Conservation (phyloP, 2,329 filamentous ascomycete genomes). For the Fonsecaea erecta region DNA sequence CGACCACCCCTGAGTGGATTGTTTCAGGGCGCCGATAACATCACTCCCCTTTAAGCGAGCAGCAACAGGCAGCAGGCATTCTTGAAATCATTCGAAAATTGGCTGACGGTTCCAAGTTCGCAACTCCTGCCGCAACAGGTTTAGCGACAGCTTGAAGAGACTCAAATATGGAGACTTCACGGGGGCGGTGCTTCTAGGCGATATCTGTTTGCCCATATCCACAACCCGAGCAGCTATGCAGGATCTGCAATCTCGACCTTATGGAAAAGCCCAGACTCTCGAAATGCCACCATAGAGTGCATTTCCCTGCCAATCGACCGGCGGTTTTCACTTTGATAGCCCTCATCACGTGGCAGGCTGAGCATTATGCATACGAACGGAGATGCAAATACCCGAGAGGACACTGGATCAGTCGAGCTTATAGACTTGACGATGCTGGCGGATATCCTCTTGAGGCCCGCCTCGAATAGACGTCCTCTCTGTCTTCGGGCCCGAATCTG, state of each 20-base stretch:
- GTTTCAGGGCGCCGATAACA: constrained; percentile 2
- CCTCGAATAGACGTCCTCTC: background rate
- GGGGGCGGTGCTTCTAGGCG: background rate
- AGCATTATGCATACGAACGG: background rate
- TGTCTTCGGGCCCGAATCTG: background rate
- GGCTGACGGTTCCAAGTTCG: background rate
- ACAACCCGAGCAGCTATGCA: background rate
- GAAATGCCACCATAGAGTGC: background rate
- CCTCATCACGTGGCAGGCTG: background rate
- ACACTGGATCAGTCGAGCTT: background rate
- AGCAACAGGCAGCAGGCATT: background rate
- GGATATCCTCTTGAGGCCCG: background rate
- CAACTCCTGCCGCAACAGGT: constrained; percentile 6
- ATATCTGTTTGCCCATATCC: background rate
- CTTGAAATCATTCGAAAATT: constrained; percentile 8
- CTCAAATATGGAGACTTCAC: background rate
- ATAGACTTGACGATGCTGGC: background rate
- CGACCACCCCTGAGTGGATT: constrained; percentile 4
- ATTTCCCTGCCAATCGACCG: background rate
- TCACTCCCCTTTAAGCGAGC: background rate
- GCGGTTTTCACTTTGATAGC: background rate
- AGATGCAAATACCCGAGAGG: background rate
- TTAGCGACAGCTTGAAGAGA: constrained; percentile 3
- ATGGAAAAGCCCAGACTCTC: background rate
- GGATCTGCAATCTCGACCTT: background rate